Conservation (phyloP, 1,284 basidiomycete species). For the Sporisorium iseilematis-ciliati region DNA sequence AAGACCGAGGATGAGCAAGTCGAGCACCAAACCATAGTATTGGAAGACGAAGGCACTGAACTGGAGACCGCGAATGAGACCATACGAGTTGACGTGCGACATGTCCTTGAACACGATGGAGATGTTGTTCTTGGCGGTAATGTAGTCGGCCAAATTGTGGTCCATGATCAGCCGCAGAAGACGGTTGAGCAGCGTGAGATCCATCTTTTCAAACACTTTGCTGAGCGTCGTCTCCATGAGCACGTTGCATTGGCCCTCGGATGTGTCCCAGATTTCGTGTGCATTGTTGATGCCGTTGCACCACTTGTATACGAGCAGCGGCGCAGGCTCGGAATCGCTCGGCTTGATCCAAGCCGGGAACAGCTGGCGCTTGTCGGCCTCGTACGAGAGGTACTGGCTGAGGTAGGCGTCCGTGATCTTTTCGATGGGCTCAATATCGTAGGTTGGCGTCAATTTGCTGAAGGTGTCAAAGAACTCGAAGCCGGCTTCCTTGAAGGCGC, state of each 20-base stretch:
- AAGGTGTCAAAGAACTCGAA: conserved; percentile 70
- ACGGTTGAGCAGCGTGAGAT: conserved; percentile 68
- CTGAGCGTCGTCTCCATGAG: conserved; percentile 69
- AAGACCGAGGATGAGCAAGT: conserved; percentile 67
- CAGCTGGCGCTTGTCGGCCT: conserved; percentile 69
- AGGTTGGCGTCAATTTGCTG: conserved; percentile 66
- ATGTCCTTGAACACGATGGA: conserved; percentile 70
- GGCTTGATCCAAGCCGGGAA: conserved; percentile 70
- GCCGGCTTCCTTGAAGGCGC: conserved; percentile 69
- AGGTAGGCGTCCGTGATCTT: conserved; percentile 70
- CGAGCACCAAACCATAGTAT: conserved; percentile 69
- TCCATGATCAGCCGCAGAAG: conserved; percentile 70
- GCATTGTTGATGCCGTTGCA: conserved; percentile 70
- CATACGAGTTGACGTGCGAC: conserved; percentile 69
- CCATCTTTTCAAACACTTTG: conserved; percentile 69
- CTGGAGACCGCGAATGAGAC: conserved; percentile 68
- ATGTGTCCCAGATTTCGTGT: conserved; percentile 67
- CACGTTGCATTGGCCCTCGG: conserved; percentile 68
- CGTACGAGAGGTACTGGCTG: conserved; percentile 69
- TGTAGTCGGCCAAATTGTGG: conserved; percentile 69
- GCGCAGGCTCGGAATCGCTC: conserved; percentile 68
- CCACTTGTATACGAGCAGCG: conserved; percentile 70
- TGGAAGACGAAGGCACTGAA: conserved; percentile 70
- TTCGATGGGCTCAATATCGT: conserved; percentile 70
- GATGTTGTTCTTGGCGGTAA: conserved; percentile 70